Evolutionary conservation across 1,284 basidiomycete species (phyloP).

Genomic region (Austroboletus niveus): DNA sequence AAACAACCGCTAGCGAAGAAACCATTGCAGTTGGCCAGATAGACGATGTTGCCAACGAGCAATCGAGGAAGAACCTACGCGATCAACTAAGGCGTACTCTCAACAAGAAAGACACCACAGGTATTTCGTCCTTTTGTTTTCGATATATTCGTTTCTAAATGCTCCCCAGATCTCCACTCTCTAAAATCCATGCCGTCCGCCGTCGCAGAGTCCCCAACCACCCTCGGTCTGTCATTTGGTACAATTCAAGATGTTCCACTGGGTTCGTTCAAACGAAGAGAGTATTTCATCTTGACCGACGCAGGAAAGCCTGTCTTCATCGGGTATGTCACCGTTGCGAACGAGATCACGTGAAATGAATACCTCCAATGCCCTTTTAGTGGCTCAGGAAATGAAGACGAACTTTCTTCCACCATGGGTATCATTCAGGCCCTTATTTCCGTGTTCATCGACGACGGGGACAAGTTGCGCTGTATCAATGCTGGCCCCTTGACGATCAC

Average conservation of each 20-base stretch:
- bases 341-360: background rate
- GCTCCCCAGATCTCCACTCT: slow-evolving; percentile 12
- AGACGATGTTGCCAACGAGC: slow-evolving; percentile 46
- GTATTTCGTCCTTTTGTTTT: slow-evolving; percentile 15
- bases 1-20: slow-evolving; percentile 50
- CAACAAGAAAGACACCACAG: slow-evolving; percentile 41
- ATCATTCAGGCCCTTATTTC: slow-evolving; percentile 95
- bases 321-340: slow-evolving; percentile 46
- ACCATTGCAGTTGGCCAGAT: slow-evolving; percentile 44
- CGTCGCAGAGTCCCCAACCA: slow-evolving; percentile 12
- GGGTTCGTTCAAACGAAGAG: slow-evolving; percentile 56
- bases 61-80: slow-evolving; percentile 61
- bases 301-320: slow-evolving; percentile 93
- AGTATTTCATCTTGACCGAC: slow-evolving; percentile 91
- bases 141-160: background rate
- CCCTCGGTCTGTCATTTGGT: slow-evolving; percentile 8
- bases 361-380: slow-evolving; percentile 31
- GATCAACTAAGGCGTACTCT: slow-evolving; percentile 70
- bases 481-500: slow-evolving; percentile 76
- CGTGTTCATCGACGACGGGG: slow-evolving; percentile 82
- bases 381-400: slow-evolving; percentile 50
- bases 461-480: slow-evolving; percentile 79
- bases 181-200: slow-evolving; percentile 13
- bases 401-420: slow-evolving; percentile 80
- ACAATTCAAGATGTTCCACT: slow-evolving; percentile 21